phyloP scores from a whole-genome alignment of 345 rosid genomes.

The Eucalyptus cloeziana region DNA sequence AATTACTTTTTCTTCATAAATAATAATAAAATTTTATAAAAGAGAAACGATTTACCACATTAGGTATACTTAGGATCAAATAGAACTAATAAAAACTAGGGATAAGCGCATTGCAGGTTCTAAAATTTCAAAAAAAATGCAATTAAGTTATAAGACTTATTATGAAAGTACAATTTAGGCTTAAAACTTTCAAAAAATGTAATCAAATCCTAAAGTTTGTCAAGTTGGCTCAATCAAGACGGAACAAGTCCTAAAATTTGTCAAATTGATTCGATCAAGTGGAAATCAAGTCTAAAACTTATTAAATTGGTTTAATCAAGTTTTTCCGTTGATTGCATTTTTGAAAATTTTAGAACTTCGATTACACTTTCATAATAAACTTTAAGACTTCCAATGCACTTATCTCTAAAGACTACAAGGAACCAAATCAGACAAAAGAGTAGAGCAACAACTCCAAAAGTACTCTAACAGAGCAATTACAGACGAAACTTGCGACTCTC shows the following conservation, averaged over 20 bases:
- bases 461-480: not conserved
- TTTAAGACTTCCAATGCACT: too few species aligned
- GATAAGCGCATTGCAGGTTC: too few species aligned
- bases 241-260: too few species aligned
- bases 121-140: too few species aligned
- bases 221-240: too few species aligned
- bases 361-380: fast-evolving
- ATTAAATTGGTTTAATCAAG: too few species aligned
- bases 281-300: not conserved
- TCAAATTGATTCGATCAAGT: too few species aligned
- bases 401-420: not conserved
- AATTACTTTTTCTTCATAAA: not conserved
- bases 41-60: not conserved
- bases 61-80: not conserved
- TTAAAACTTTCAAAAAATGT: too few species aligned
- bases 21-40: not conserved
- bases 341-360: too few species aligned
- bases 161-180: fast-evolving
- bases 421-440: not conserved
- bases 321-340: too few species aligned
- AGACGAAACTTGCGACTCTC: not conserved
- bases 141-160: too few species aligned
- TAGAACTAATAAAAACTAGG: not conserved
- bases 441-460: not conserved
- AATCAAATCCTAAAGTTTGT: too few species aligned